Evolutionary conservation across 345 rosid species (phyloP).

Genomic region (Carallia pectinifolia): DNA sequence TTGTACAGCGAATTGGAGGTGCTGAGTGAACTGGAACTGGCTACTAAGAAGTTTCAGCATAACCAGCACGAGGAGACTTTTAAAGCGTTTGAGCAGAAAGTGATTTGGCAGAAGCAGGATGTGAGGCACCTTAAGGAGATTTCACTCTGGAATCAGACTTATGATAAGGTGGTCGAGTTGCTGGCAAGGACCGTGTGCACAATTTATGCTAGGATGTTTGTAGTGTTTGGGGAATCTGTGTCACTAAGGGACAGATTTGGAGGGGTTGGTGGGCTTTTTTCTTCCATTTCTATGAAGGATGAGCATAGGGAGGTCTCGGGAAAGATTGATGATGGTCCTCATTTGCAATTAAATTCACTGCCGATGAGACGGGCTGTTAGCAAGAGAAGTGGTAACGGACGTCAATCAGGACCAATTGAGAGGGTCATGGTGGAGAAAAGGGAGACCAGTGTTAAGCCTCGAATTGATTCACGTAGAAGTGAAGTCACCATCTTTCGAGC

Average conservation of each 20-base stretch:
- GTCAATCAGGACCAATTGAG: slow-evolving; percentile 32
- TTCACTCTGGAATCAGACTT: slow-evolving; percentile 86
- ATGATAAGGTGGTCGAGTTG: slow-evolving; percentile 87
- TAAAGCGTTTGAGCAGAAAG: slow-evolving; percentile 86
- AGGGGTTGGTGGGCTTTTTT: slow-evolving; percentile 18
- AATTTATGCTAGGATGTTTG: slow-evolving; percentile 64
- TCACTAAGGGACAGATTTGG: slow-evolving; percentile 32
- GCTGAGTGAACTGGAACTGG: slow-evolving; percentile 78
- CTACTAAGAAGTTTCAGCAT: slow-evolving; percentile 68
- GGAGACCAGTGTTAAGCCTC: slow-evolving; percentile 37
- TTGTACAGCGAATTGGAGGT: slow-evolving; percentile 91
- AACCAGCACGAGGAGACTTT: slow-evolving; percentile 82
- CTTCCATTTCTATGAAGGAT: slow-evolving; percentile 26
- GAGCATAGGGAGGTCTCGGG: slow-evolving; percentile 29
- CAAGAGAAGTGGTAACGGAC: slow-evolving; percentile 39
- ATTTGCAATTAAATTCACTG: slow-evolving; percentile 32
- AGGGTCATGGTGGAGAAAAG: slow-evolving; percentile 24
- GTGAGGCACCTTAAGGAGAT: slow-evolving; percentile 83
- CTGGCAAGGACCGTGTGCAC: slow-evolving; percentile 88
- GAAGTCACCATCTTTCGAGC: slow-evolving; percentile 44
- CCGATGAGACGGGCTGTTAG: slow-evolving; percentile 49
- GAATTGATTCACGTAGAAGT: slow-evolving; percentile 37
- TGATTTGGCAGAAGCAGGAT: slow-evolving; percentile 94
- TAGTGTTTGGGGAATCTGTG: slow-evolving; percentile 60
- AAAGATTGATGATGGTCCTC: slow-evolving; percentile 22